phyloP scores from a whole-genome alignment of 2,329 filamentous ascomycete species.

The Sporothrix brunneoviolacea region DNA sequence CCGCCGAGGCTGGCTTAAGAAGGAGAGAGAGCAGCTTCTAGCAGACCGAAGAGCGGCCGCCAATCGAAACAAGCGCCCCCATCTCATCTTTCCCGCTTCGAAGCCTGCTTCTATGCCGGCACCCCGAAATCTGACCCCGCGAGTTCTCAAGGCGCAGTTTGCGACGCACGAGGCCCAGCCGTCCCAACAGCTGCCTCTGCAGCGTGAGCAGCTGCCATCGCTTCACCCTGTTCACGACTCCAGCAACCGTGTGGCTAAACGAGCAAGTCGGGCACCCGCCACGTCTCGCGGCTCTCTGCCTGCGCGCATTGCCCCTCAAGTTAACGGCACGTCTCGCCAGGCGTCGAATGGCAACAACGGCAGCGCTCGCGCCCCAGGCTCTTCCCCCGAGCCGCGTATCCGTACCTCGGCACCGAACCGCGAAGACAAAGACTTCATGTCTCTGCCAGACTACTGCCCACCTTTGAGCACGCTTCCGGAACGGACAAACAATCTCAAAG shows the following conservation, averaged over 20 bases:
- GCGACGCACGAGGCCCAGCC: background rate
- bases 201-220: background rate
- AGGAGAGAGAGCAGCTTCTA: constrained; percentile 44
- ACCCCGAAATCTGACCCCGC: constrained; percentile 8
- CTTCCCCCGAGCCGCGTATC: constrained; percentile 22
- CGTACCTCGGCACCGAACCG: constrained; percentile 57
- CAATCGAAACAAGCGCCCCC: constrained; percentile 30
- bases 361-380: constrained; percentile 1
- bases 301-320: constrained; percentile 21
- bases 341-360: background rate
- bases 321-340: constrained; percentile 6
- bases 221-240: constrained; percentile 4
- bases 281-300: constrained; percentile 6
- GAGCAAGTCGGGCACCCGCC: background rate
- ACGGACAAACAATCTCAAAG: constrained; percentile 66
- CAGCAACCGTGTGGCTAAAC: constrained; percentile 13
- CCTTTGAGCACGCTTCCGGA: constrained; percentile 57
- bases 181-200: background rate
- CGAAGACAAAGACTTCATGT: constrained; percentile 74
- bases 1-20: constrained; percentile 41
- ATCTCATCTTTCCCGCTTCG: constrained; percentile 24
- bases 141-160: constrained; percentile 23
- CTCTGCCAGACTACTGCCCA: constrained; percentile 67
- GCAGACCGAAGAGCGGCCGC: constrained; percentile 40
- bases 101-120: constrained; percentile 27